phyloP scores from a whole-genome alignment of 2,329 filamentous ascomycete species.

The Cladophialophora immunda region DNA sequence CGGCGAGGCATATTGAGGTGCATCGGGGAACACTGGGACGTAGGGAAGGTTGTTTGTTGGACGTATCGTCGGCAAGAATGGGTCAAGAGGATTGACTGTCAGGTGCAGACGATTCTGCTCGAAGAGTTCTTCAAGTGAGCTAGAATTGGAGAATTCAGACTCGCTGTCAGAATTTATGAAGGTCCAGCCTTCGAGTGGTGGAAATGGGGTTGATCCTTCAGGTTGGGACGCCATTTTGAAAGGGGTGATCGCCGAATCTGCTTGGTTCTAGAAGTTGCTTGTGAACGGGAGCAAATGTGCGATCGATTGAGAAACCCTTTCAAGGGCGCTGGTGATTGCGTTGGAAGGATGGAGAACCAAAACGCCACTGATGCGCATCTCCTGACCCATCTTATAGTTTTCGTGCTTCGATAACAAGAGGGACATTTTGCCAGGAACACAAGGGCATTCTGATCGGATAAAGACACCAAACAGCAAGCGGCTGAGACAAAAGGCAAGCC shows the following conservation, averaged over 20 bases:
- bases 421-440: neutral
- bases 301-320: constrained; percentile 3
- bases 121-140: constrained; percentile 8
- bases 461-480: neutral
- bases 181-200: constrained; percentile 9
- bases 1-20: neutral
- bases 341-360: constrained; percentile 20
- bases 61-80: constrained; percentile 4
- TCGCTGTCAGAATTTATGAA: neutral
- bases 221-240: constrained; percentile 10
- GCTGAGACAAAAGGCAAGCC: neutral
- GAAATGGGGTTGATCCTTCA: constrained; percentile 22
- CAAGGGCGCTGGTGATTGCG: constrained; percentile 8
- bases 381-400: neutral
- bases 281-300: neutral
- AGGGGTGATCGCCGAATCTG: constrained; percentile 7
- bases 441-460: neutral
- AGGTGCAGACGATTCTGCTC: constrained; percentile 15
- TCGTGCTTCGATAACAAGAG: neutral
- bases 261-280: constrained; percentile 2
- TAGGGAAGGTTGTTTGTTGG: neutral
- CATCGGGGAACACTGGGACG: neutral
- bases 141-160: constrained; percentile 2
- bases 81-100: constrained; percentile 17
- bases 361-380: neutral